Evolutionary conservation across 495 filamentous ascomycete genomes (phyloP), one percentile per base, ranked within the genome.

Genomic region (Aspergillus olivimuriae): DNA sequence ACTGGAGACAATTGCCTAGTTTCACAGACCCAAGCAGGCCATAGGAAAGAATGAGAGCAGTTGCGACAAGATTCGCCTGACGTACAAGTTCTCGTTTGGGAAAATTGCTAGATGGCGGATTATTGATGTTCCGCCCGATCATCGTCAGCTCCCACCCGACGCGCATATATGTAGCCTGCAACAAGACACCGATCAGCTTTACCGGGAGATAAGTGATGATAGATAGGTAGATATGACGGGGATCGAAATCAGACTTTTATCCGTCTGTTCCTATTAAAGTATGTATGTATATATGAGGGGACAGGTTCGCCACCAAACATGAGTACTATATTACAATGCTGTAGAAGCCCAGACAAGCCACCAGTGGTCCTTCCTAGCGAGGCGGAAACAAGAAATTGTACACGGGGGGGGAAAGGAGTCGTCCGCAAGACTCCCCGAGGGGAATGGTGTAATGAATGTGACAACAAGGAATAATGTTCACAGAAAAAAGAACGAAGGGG

Each of bases 241-340:
- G 34, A 10, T 51, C 14, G 19, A 22, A 48, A 38, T 48, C 19
- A 44, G 3, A 35, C 12, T 37, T 26, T 11, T n/a, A 56, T 53
- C n/a, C n/a, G n/a, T n/a, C n/a, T n/a, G n/a, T n/a, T n/a, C n/a
- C n/a, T n/a, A n/a, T n/a, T n/a, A n/a, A n/a, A n/a, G n/a, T n/a
- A n/a, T 47, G 41, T 37, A 12, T 37, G 44, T 58, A 55, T 57
- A 52, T 61, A 62, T 56, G 48, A 40, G 34, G 36, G 39, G 53
- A 40, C 57, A 37, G 36, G 19, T 37, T 32, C 18, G 37, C 53
- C 53, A 35, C 50, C 46, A 30, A 28, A 43, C 50, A 34, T 38
- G 39, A 46, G 37, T 53, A 45, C 47, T 70, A 70, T 63, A 70
- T 68, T 70, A 70, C 66, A 67, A 62, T 33, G 51, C 43, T 45